These are phyloP conservation scores for Haberlea rhodopensis DNA, from an alignment of 257 asterid species.

Conservation along the genomic window DNA sequence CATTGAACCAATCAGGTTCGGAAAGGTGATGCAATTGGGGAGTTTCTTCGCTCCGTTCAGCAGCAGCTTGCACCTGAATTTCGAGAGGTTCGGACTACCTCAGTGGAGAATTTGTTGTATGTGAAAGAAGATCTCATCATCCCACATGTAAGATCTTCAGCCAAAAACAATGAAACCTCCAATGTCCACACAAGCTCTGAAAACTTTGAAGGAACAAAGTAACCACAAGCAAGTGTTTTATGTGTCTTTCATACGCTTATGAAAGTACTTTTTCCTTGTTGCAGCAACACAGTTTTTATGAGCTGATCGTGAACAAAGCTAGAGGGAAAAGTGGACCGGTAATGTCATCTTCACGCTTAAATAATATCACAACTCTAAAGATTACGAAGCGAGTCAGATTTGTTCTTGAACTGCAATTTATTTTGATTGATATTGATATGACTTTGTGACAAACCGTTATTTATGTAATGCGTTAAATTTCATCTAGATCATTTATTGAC, in stretches of 20 bases:
- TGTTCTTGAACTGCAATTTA: background rate
- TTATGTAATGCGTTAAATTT: background rate
- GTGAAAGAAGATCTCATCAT: constrained; percentile 98
- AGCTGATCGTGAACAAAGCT: constrained; percentile 94
- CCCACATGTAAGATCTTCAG: constrained; percentile 75
- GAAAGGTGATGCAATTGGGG: constrained; percentile 91
- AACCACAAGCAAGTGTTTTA: background rate
- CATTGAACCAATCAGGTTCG: constrained; percentile 52
- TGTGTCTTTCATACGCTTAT: constrained; percentile 4
- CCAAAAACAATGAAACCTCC: constrained; percentile 2
- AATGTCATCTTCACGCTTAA: constrained; percentile 33
- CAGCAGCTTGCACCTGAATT: constrained; percentile 99
- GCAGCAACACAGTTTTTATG: constrained; percentile 98
- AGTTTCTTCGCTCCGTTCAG: constrained; percentile 92
- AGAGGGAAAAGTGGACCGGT: constrained; percentile 99
- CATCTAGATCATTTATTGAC: background rate
- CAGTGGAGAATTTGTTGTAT: constrained; percentile 94
- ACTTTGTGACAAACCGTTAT: background rate
- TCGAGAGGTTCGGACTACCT: constrained; percentile 90
- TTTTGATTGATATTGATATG: no score
- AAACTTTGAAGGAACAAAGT: background rate
- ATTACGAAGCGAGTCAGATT: constrained; percentile 3
- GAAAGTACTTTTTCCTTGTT: constrained; percentile 22
- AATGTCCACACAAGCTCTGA: background rate
- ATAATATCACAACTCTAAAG: constrained; percentile 1